Percentiles rank a stretch among this genome's conserved stretches.
Evolutionary conservation across 495 filamentous ascomycete species (phyloP).

Genomic region (Penicilliopsis zonata): DNA sequence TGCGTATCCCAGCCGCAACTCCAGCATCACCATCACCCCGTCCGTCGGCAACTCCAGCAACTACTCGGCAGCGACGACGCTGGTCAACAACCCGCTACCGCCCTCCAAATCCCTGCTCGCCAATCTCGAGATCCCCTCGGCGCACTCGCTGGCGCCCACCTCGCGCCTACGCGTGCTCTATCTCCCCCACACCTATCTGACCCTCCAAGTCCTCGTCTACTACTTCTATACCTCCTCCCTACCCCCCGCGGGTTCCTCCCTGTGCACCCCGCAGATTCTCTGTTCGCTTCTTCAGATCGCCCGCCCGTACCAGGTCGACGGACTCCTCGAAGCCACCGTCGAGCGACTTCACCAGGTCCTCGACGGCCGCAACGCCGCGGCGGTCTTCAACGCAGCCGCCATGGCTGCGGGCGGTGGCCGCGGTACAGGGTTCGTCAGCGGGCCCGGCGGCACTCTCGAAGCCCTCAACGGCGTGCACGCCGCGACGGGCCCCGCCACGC

Average conservation of each 20-base stretch:
- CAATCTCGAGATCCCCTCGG: conserved; percentile 31
- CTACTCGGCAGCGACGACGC: conserved; percentile 47
- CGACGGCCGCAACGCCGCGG: conserved; percentile 86
- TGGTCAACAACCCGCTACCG: conserved; percentile 35
- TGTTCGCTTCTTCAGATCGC: conserved; percentile 92
- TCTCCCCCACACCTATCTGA: conserved; percentile 82
- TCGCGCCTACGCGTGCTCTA: conserved; percentile 77
- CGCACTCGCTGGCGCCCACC: conserved; percentile 49
- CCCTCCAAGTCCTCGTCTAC: conserved; percentile 75
- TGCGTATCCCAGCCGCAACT: conserved; percentile 49
- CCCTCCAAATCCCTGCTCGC: conserved; percentile 34
- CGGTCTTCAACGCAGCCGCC: conserved; percentile 94
- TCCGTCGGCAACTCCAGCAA: conserved; percentile 47
- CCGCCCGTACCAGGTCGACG: conserved; percentile 84
- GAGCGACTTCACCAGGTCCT: conserved; percentile 84
- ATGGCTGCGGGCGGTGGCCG: conserved; percentile 94
- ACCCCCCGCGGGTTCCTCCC: conserved; percentile 55
- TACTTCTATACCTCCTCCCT: conserved; percentile 88
- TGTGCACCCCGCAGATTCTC: conserved; percentile 92
- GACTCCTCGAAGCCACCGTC: conserved; percentile 80
- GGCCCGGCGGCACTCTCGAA: conserved; percentile 32
- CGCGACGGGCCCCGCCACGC: conserved; percentile 12
- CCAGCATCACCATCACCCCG: conserved; percentile 76
- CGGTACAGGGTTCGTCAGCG: conserved; percentile 40
- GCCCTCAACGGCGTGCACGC: conserved; percentile 26